Percentiles rank a stretch among this genome's conserved stretches.
Evolutionary conservation across 805 yeast species (phyloP).

Genomic region (Lipomyces sp.): DNA sequence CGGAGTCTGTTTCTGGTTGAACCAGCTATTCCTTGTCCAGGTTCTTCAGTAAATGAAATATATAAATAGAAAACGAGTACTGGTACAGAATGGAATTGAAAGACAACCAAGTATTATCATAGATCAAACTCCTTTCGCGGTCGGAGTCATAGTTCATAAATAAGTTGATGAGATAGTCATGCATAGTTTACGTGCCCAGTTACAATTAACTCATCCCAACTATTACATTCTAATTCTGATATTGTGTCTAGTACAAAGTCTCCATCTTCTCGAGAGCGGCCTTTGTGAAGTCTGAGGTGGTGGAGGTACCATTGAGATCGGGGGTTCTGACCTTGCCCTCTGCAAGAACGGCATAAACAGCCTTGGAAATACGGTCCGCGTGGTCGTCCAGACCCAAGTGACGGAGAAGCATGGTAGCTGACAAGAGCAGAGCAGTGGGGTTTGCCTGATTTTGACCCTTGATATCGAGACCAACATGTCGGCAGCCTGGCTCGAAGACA

Average conservation of each 20-base stretch:
- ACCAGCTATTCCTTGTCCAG: no score
- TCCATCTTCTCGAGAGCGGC: conserved; percentile 63
- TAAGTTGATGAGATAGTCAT: background rate
- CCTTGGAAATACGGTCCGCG: conserved; percentile 86
- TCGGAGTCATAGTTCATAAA: background rate
- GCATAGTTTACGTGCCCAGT: background rate
- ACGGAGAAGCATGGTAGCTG: conserved; percentile 89
- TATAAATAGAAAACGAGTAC: background rate
- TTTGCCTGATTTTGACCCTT: conserved; percentile 93
- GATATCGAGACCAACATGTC: conserved; percentile 93
- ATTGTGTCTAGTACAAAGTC: conserved; percentile 12
- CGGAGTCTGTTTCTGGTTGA: no score
- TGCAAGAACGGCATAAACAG: conserved; percentile 86
- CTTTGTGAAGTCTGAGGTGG: conserved; percentile 92
- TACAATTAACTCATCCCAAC: background rate
- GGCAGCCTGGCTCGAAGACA: conserved; percentile 98
- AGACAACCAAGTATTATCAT: background rate
- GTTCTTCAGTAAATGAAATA: no score
- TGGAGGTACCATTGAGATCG: conserved; percentile 88
- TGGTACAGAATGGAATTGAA: background rate
- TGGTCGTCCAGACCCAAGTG: conserved; percentile 86
- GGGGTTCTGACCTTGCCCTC: conserved; percentile 85
- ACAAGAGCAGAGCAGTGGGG: conserved; percentile 97
- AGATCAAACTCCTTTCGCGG: background rate
- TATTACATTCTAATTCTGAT: background rate